Conservation (phyloP, 108 stramenopile genomes). For the Nitzschia sp. region DNA sequence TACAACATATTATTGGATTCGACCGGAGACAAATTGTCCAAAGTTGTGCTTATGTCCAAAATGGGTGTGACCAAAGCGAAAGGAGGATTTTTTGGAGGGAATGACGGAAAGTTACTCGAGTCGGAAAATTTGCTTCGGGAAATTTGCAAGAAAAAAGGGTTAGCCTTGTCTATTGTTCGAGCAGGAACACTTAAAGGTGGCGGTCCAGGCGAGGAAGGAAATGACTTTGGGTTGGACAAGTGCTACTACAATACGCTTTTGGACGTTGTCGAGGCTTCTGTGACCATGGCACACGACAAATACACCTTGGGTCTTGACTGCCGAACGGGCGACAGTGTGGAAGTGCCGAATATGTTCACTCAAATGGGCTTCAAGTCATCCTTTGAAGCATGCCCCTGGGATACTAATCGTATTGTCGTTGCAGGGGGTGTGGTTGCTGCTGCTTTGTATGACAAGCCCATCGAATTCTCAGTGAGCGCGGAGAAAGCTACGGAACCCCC, state of each 20-base stretch:
- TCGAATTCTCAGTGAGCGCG: slow-evolving; percentile 28
- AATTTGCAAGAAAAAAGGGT: slow-evolving; percentile 11
- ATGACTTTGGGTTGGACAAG: slow-evolving; percentile 26
- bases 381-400: slow-evolving; percentile 24
- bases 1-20: slow-evolving; percentile 16
- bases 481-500: slow-evolving; percentile 3
- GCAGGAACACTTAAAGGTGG: slow-evolving; percentile 49
- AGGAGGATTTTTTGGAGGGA: slow-evolving; percentile 26
- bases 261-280: slow-evolving; percentile 24
- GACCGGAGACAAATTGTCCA: slow-evolving; percentile 5
- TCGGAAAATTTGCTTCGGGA: slow-evolving; percentile 19
- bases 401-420: slow-evolving; percentile 28
- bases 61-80: slow-evolving; percentile 24
- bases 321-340: slow-evolving; percentile 14
- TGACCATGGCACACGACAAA: slow-evolving; percentile 36
- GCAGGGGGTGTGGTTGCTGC: slow-evolving; percentile 23
- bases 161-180: slow-evolving; percentile 48
- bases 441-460: not conserved
- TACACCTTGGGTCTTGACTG: slow-evolving; percentile 28
- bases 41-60: slow-evolving; percentile 30
- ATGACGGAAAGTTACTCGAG: slow-evolving; percentile 5
- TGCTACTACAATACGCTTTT: slow-evolving; percentile 30
- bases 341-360: slow-evolving; percentile 28
- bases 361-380: slow-evolving; percentile 22
- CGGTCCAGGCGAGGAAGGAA: slow-evolving; percentile 30